These are phyloP conservation scores for Candida xiaguanensis DNA, from an alignment of 805 yeast species.

Conservation along the genomic window DNA sequence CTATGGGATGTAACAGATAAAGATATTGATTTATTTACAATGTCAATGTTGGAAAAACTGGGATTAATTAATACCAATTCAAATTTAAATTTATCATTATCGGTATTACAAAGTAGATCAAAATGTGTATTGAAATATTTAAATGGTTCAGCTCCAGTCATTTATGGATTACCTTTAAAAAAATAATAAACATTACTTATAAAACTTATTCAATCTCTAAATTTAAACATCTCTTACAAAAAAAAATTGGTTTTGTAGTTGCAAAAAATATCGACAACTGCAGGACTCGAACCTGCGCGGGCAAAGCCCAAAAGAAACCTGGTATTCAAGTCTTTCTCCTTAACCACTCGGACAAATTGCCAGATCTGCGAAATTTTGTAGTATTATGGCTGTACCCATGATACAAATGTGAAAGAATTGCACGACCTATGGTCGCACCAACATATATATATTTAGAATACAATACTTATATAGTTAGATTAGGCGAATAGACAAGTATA, in stretches of 20 bases:
- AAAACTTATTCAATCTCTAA: too few species aligned
- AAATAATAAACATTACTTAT: not conserved
- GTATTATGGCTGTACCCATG: not conserved
- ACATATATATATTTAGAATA: not conserved
- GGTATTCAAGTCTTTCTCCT: slow-evolving; percentile 40
- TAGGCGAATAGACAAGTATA: not conserved
- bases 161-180: slow-evolving; percentile 74
- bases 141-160: slow-evolving; percentile 90
- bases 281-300: slow-evolving; percentile 51
- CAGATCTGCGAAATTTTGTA: too few species aligned
- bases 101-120: slow-evolving; percentile 61
- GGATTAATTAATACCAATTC: slow-evolving; percentile 41
- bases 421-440: not conserved
- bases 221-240: too few species aligned
- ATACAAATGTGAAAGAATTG: not conserved
- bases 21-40: slow-evolving; percentile 80
- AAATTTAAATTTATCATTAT: slow-evolving; percentile 41
- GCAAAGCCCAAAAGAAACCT: slow-evolving; percentile 48
- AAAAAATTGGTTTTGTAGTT: too few species aligned
- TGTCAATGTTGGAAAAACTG: slow-evolving; percentile 59
- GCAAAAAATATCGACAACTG: slow-evolving; percentile 38
- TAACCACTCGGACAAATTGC: slow-evolving; percentile 40
- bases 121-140: slow-evolving; percentile 67
- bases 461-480: not conserved
- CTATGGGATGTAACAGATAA: slow-evolving; percentile 97